phyloP scores from a whole-genome alignment of 1,284 basidiomycete genomes.

The Anthracocystis walkeri region DNA sequence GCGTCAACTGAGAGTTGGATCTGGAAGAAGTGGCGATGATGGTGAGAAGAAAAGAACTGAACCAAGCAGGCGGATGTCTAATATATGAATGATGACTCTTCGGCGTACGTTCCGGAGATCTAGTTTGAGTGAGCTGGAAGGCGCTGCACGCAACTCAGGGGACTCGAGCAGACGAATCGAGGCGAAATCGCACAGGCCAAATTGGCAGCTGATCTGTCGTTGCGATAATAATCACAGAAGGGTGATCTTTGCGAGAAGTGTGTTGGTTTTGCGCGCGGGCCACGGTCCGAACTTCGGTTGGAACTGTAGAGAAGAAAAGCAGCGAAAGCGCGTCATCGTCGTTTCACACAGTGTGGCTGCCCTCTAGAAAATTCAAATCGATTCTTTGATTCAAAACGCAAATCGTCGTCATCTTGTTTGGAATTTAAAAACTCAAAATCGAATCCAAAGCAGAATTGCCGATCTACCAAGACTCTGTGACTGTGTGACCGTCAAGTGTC shows the following conservation, averaged over 20 bases:
- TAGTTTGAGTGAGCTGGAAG: no score
- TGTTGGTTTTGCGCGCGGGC: slow-evolving; percentile 28
- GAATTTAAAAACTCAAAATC: slow-evolving; percentile 1
- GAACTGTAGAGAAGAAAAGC: background rate
- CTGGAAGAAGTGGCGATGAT: background rate
- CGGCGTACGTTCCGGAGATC: no score
- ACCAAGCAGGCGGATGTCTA: background rate
- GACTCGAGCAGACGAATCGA: background rate
- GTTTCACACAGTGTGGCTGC: background rate
- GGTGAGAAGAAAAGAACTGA: background rate
- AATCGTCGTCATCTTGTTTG: slow-evolving; percentile 18
- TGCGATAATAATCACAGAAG: slow-evolving; percentile 6
- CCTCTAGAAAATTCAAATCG: background rate
- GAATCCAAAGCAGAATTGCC: background rate
- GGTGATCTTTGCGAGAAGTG: background rate
- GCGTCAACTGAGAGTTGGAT: slow-evolving; percentile 6
- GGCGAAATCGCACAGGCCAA: slow-evolving; percentile 4
- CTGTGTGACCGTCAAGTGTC: no score
- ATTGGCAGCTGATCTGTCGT: slow-evolving; percentile 16
- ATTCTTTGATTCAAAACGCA: background rate
- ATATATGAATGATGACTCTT: slow-evolving; percentile 5
- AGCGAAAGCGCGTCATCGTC: slow-evolving; percentile 28
- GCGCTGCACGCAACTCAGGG: no score
- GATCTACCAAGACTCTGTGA: background rate
- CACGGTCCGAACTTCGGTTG: slow-evolving; percentile 28